A percentile compares a stretch with the other conserved stretches of the same genome.
Evolutionary conservation across 441 rosid genomes (phyloP).

Genomic region (Hura crepitans): DNA sequence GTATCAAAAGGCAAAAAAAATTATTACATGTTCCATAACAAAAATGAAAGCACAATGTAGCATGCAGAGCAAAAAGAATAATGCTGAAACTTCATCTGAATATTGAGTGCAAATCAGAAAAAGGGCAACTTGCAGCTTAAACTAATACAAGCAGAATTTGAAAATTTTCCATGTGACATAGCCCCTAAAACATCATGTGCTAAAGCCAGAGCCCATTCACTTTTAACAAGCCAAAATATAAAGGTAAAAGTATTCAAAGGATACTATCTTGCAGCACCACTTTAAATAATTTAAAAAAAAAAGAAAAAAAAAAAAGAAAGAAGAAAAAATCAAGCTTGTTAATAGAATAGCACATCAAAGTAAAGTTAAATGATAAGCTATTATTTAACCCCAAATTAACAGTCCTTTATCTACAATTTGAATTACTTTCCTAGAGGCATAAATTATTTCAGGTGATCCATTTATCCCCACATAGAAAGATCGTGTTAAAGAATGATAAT

Average conservation of each 20-base stretch:
- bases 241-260: neutral
- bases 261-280: neutral
- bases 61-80: slow-evolving; percentile 10
- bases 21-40: neutral
- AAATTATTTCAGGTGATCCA: neutral
- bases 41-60: slow-evolving; percentile 1
- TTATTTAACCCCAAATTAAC: neutral
- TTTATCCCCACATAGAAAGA: neutral
- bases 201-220: neutral
- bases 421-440: neutral
- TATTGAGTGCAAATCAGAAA: neutral
- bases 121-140: neutral
- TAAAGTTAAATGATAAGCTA: neutral
- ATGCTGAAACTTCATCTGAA: neutral
- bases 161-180: neutral
- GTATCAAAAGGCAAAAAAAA: slow-evolving; percentile 1
- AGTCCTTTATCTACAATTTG: neutral
- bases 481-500: slow-evolving; percentile 2
- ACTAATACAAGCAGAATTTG: neutral
- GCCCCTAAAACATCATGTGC: neutral
- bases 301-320: neutral
- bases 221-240: neutral
- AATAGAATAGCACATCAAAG: neutral
- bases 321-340: neutral
- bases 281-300: neutral